A percentile compares a stretch with the other conserved stretches of the same genome.
Evolutionary conservation across 1,139 yeast species (phyloP).

Genomic region (Taiozyma sp.): DNA sequence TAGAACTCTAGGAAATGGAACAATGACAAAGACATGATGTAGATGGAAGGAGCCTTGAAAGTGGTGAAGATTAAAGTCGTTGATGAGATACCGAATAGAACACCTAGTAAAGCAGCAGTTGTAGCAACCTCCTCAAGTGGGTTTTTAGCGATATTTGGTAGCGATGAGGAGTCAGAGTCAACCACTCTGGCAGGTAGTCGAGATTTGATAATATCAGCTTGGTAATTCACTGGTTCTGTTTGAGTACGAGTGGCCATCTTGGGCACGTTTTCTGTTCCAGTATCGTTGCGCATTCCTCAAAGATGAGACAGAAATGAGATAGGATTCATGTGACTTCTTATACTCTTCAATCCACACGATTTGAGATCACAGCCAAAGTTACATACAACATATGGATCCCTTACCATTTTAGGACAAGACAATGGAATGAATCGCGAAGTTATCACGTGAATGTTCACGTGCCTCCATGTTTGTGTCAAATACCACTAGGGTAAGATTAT

Average conservation of each 20-base stretch:
- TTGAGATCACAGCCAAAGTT: not conserved
- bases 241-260: not conserved
- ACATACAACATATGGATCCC: not conserved
- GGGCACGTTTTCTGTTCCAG: not conserved
- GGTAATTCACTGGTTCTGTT: not conserved
- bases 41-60: constrained; percentile 38
- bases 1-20: constrained; percentile 84
- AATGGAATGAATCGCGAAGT: not conserved
- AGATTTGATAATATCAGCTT: not conserved
- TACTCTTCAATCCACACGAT: not conserved
- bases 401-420: not conserved
- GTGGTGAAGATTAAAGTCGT: constrained; percentile 25
- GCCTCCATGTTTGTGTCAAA: not conserved
- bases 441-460: not conserved
- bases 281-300: not conserved
- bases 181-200: not conserved
- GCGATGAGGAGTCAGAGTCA: not conserved
- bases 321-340: not conserved
- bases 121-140: constrained; percentile 32
- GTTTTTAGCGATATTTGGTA: constrained; percentile 29
- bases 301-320: not conserved
- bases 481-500: no score
- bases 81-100: constrained; percentile 31
- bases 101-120: constrained; percentile 37
- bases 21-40: constrained; percentile 44